Percentiles rank a stretch among this genome's conserved stretches.
phyloP scores from a whole-genome alignment of 306 rosid species.

The Sicyos baderoa region DNA sequence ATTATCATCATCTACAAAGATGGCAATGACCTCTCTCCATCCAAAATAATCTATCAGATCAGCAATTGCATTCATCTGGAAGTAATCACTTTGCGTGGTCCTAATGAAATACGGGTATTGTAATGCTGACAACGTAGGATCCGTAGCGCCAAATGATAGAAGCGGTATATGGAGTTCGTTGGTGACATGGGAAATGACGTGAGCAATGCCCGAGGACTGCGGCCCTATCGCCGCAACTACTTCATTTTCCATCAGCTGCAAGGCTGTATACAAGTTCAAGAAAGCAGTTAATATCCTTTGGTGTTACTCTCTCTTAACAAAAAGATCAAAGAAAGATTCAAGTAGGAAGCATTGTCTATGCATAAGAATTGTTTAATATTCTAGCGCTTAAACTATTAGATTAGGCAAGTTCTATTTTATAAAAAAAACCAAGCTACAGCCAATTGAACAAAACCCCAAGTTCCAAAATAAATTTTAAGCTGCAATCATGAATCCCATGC shows the following conservation, averaged over 20 bases:
- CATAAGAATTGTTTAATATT: background rate
- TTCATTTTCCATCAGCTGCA: constrained; percentile 71
- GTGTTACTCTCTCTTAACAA: background rate
- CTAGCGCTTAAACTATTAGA: too few relatives aligned
- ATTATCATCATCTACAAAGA: constrained; percentile 73
- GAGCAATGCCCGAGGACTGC: constrained; percentile 88
- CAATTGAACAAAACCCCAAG: background rate
- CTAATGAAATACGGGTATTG: constrained; percentile 78
- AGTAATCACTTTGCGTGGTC: constrained; percentile 66
- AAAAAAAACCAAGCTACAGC: too few relatives aligned
- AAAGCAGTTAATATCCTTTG: constrained; percentile 19
- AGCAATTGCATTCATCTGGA: constrained; percentile 77
- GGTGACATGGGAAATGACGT: constrained; percentile 73
- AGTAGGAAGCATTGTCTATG: background rate
- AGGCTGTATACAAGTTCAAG: constrained; percentile 44
- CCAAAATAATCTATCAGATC: constrained; percentile 46
- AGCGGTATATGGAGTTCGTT: constrained; percentile 88
- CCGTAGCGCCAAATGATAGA: constrained; percentile 80
- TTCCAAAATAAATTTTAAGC: background rate
- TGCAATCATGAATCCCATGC: background rate
- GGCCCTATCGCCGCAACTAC: constrained; percentile 81
- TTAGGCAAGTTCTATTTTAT: too few relatives aligned
- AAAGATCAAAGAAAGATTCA: background rate
- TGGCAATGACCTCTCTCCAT: constrained; percentile 82
- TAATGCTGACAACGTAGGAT: constrained; percentile 65